phyloP scores from a whole-genome alignment of 345 rosid genomes.

The Hypericum androsaemum region DNA sequence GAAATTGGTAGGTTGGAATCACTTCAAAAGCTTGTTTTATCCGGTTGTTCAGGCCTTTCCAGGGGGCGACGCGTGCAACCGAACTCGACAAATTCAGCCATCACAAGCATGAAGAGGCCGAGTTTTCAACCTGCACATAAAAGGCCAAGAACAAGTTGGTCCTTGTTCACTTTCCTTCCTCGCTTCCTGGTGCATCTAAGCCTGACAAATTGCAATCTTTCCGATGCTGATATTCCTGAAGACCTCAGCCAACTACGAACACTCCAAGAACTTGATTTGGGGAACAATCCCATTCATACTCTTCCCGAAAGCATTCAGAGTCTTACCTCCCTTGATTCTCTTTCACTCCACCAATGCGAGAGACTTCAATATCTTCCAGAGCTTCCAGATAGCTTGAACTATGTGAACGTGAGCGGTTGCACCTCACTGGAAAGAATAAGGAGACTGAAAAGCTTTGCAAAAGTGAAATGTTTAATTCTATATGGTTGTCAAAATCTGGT shows the following conservation, averaged over 20 bases:
- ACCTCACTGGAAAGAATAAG: not conserved
- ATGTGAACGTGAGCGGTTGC: too few relatives aligned
- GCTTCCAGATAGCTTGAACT: constrained; percentile 10
- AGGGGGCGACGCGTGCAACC: constrained; percentile 13
- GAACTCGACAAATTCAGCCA: constrained; percentile 11
- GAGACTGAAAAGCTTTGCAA: not conserved
- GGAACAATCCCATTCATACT: constrained; percentile 2
- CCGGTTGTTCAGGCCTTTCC: constrained; percentile 19
- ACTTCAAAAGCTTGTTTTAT: constrained; percentile 14
- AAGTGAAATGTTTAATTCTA: not conserved
- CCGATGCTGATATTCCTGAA: constrained; percentile 7
- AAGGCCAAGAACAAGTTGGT: constrained; percentile 2
- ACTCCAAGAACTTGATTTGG: too few relatives aligned
- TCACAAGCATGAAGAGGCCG: too few relatives aligned
- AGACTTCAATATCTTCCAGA: constrained; percentile 10
- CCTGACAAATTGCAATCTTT: constrained; percentile 14
- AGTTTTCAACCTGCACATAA: constrained; percentile 6
- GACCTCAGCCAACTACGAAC: constrained; percentile 6
- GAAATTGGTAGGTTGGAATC: constrained; percentile 6
- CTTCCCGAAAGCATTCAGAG: constrained; percentile 6
- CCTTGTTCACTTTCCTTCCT: constrained; percentile 5
- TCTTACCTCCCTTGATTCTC: constrained; percentile 10
- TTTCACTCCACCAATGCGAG: constrained; percentile 5
- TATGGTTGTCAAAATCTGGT: constrained; percentile 14
- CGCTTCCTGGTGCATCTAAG: constrained; percentile 8